Evolutionary conservation across 139 green algal genomes (phyloP), one percentile per base, ranked within the genome.

Genomic region (Volvox africanus): DNA sequence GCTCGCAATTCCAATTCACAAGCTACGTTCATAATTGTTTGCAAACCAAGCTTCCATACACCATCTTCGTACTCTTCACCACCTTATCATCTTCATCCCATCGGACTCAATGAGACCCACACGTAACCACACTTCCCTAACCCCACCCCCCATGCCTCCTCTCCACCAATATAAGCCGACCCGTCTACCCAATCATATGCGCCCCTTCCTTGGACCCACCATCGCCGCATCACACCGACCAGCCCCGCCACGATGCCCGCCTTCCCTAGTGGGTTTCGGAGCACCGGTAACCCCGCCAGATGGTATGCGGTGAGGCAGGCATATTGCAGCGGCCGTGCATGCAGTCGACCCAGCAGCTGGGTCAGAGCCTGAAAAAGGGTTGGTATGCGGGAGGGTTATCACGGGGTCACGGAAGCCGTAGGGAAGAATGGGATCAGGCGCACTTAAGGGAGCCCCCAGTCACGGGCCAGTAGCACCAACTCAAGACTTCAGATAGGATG

Each of bases 231-330:
- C 19, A 90, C 37, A 2, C 55, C 37, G 62, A 93, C 81, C 55
- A 93, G 82, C 9, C 86, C 71, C 87, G 80, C 61, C 37, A 93
- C 88, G 5, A 76, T 83, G 18, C 87, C 91, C 44, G 87, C 91
- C 22, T 62, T 33, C 2, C 91, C 91, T 61, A 93, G 36, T n/a
- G 87, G 86, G 68, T 92, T 80, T 0, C 81, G 76, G 50, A 93
- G 61, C 55, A 69, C 11, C 30, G 91, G 87, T 36, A 93, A 35
- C 14, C 81, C 87, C 28, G 91, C 91, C 62, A 93, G 82, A 75
- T 87, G 73, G 80, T 88, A 86, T 6, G 68, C 87, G 0, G 91
- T 84, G n/a, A 92, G 87, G 30, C 55, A 71, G 28, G 87, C 82
- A 61, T 75, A 61, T 61, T 90, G 86, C 86, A 85, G 86, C 50